Percentiles rank a stretch among this genome's conserved stretches.
Conservation (phyloP, 2,329 filamentous ascomycete species). For the Myriosclerotinia curreyana region DNA sequence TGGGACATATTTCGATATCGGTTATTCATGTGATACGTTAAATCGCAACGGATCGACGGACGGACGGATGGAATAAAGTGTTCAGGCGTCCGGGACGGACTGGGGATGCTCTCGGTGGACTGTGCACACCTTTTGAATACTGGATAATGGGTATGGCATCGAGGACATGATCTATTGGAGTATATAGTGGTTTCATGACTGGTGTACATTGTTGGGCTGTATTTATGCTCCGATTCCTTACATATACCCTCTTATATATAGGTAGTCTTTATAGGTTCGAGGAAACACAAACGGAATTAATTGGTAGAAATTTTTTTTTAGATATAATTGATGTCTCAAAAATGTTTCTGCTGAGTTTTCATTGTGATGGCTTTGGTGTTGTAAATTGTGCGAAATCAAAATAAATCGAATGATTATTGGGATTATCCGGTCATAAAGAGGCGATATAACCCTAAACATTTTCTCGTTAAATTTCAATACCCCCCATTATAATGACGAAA, state of each 20-base stretch:
- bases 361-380: too few relatives aligned
- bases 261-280: not conserved
- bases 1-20: slow-evolving; percentile 5
- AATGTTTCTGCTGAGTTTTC: not conserved
- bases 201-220: slow-evolving; percentile 15
- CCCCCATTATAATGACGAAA: too few relatives aligned
- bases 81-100: not conserved
- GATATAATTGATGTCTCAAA: not conserved
- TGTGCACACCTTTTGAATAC: not conserved
- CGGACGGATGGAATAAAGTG: not conserved
- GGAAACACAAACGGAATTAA: slow-evolving; percentile 7
- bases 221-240: slow-evolving; percentile 20
- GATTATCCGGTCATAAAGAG: too few relatives aligned
- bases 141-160: not conserved
- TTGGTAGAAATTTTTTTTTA: not conserved
- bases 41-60: slow-evolving; percentile 2
- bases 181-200: not conserved
- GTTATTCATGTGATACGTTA: slow-evolving; percentile 18
- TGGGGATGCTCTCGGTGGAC: not conserved
- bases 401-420: too few relatives aligned
- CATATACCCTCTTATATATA: slow-evolving; percentile 15
- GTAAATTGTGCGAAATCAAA: too few relatives aligned
- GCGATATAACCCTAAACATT: too few relatives aligned
- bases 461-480: too few relatives aligned
- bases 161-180: not conserved